A percentile compares a stretch with the other conserved stretches of the same genome.
Evolutionary conservation across 106 monocot species (phyloP).

Genomic region (Dendrobium catenatum): DNA sequence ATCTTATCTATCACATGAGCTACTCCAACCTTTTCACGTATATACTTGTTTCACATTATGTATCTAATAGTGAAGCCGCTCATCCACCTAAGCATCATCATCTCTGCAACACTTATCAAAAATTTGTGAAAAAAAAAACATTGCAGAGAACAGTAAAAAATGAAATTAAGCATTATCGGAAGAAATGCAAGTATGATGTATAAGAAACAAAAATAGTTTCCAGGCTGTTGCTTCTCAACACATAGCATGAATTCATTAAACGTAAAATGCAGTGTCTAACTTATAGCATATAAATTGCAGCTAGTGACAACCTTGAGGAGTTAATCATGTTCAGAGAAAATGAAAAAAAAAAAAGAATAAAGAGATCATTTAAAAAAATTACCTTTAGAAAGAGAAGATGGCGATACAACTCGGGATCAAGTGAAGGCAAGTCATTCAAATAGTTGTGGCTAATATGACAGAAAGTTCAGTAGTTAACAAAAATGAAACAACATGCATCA

Average conservation of each 20-base stretch:
- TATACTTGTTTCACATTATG: too few species aligned
- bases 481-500: background rate
- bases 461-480: background rate
- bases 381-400: constrained; percentile 96
- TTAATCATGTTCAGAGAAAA: background rate
- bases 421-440: constrained; percentile 91
- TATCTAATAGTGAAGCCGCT: too few species aligned
- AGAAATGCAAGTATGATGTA: background rate
- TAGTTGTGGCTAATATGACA: constrained; percentile 61
- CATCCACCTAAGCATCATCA: too few species aligned
- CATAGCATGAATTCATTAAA: background rate
- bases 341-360: background rate
- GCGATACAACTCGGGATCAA: constrained; percentile 93
- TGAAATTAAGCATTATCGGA: background rate
- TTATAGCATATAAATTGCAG: background rate
- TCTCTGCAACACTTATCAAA: background rate
- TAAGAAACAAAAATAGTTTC: background rate
- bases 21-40: too few species aligned
- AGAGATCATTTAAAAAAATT: background rate
- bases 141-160: background rate
- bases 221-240: background rate
- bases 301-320: background rate
- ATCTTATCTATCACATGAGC: too few species aligned
- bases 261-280: background rate
- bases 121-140: background rate